Conservation (phyloP, 352 stramenopile species). For the Phytophthora quininea region DNA sequence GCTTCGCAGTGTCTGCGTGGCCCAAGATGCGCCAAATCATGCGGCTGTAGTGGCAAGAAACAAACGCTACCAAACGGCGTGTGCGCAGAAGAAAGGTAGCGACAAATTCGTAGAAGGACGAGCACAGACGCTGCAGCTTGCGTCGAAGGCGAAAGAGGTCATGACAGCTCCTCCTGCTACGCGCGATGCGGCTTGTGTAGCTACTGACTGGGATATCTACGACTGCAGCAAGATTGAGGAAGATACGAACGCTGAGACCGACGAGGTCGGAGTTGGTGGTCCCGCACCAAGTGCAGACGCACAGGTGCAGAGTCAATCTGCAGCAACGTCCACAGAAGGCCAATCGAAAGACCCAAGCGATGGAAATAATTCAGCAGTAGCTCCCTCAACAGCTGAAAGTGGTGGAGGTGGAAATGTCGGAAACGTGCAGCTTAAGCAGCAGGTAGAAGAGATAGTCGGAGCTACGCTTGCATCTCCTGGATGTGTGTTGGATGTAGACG, state of each 20-base stretch:
- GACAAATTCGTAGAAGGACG: constrained; percentile 76
- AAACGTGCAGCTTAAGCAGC: constrained; percentile 66
- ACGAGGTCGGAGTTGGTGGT: constrained; percentile 22
- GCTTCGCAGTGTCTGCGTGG: constrained; percentile 71
- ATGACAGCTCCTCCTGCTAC: constrained; percentile 84
- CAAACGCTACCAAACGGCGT: constrained; percentile 67
- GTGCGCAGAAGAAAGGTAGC: constrained; percentile 75
- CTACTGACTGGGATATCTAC: constrained; percentile 89
- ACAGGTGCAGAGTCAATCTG: constrained; percentile 13
- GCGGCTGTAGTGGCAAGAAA: constrained; percentile 53
- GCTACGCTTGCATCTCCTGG: constrained; percentile 77
- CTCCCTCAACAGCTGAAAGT: constrained; percentile 13
- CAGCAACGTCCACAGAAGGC: constrained; percentile 19
- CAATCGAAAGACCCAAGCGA: constrained; percentile 21
- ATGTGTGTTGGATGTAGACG: constrained; percentile 80
- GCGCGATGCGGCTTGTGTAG: constrained; percentile 67
- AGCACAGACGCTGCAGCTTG: constrained; percentile 74
- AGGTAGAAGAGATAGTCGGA: constrained; percentile 83
- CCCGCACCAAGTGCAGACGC: neutral
- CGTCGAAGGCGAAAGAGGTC: constrained; percentile 83
- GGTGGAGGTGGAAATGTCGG: constrained; percentile 35
- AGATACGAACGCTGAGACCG: constrained; percentile 32
- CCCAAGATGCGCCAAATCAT: constrained; percentile 58
- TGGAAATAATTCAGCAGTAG: constrained; percentile 1
- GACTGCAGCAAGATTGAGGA: constrained; percentile 54